Evolutionary conservation across 108 stramenopile species (phyloP), one percentile per base, ranked within the genome.

Genomic region (Nitzschia inconspicua): DNA sequence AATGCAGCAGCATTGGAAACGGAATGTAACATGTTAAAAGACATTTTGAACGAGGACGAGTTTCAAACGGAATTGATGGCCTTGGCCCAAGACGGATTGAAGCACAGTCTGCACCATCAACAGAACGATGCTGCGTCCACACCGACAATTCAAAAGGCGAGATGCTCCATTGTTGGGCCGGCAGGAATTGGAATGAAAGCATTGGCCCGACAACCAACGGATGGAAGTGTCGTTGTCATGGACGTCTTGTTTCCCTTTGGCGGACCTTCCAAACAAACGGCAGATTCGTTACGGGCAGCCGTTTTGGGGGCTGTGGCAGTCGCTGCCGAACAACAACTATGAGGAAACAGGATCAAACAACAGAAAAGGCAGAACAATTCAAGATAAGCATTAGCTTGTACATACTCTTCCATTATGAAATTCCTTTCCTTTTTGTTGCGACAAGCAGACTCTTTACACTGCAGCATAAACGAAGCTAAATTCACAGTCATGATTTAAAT

Each of bases 171-270:
- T 4, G 29, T 68, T 1, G 67, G 67, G 10, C 59, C 67, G 9
- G 67, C 67, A 10, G 67, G 67, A 27, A 49, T 68, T 43, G 51
- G 50, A 25, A 22, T 68, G 39, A 60, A 61, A 40, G 54, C 35
- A 5, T 26, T n/a, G 36, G 60, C 39, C 6, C 18, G n/a, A 2
- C 37, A 52, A 46, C 4, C 8, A 58, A 14, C 29, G 43, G 35
- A 23, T 40, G 8, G 30, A 11, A n/a, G 14, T 43, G 29, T 32
- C 3, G 18, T 27, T 26, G 2, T 47, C 13, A 25, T 68, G 32
- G 67, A 68, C 34, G 67, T 61, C 7, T 16, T 46, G 3, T 37
- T 30, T 29, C 67, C 69, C 18, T 76, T 76, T 66, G 41, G 36
- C 7, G 54, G 35, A 1, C 19, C 52, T 2, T 26, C 64, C 28